Evolutionary conservation across 2,329 filamentous ascomycete genomes (phyloP).

Genomic region (Fusarium ramigenum): DNA sequence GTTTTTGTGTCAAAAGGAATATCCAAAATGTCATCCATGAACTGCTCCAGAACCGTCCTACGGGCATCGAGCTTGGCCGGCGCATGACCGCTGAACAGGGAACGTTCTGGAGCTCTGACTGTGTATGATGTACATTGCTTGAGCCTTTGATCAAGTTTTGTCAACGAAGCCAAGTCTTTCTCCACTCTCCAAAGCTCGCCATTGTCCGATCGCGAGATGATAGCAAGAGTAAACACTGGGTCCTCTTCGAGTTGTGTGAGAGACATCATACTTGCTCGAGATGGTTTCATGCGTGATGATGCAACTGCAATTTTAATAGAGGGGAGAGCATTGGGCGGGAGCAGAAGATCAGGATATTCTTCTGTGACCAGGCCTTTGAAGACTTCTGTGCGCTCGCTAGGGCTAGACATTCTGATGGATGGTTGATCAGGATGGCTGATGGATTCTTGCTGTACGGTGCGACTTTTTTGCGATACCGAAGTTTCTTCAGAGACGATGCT

Average conservation of each 20-base stretch:
- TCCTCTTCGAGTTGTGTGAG: conserved; percentile 87
- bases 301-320: conserved; percentile 88
- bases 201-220: conserved; percentile 79
- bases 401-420: conserved; percentile 48
- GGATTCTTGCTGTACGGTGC: conserved; percentile 5
- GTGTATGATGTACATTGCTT: conserved; percentile 78
- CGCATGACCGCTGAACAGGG: conserved; percentile 89
- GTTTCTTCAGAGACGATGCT: conserved; percentile 18
- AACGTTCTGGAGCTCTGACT: conserved; percentile 82
- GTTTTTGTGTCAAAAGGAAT: conserved; percentile 81
- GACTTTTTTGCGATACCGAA: conserved; percentile 16
- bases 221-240: conserved; percentile 89
- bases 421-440: conserved; percentile 26
- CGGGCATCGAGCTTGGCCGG: conserved; percentile 93
- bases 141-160: conserved; percentile 82
- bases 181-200: conserved; percentile 93
- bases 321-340: conserved; percentile 88
- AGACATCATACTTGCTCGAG: conserved; percentile 83
- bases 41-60: conserved; percentile 80
- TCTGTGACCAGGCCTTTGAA: conserved; percentile 84
- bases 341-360: conserved; percentile 84
- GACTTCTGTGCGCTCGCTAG: conserved; percentile 62
- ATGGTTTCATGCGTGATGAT: conserved; percentile 94
- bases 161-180: conserved; percentile 85
- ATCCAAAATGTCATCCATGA: conserved; percentile 86